Evolutionary conservation across 805 yeast genomes (phyloP).

Genomic region (Starmerella gropengiesseri): DNA sequence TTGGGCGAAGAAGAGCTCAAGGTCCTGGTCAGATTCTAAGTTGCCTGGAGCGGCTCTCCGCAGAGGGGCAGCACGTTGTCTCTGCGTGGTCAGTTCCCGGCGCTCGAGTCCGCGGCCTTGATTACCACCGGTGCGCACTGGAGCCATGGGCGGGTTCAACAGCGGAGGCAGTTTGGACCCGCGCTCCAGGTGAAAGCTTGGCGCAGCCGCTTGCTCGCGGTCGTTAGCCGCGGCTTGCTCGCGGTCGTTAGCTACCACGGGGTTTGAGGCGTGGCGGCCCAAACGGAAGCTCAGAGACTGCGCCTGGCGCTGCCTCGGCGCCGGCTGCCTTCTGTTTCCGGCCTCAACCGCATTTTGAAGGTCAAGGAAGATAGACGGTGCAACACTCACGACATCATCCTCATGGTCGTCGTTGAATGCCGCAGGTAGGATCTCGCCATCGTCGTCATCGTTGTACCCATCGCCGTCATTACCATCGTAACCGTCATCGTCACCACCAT

Average conservation of each 20-base stretch:
- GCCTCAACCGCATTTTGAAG: not conserved
- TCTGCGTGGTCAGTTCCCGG: not conserved
- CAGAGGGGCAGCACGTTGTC: not conserved
- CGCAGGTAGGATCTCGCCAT: not conserved
- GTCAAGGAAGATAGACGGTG: constrained; percentile 1
- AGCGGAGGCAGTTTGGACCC: not conserved
- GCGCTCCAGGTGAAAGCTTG: constrained; percentile 1
- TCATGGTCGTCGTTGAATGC: too few species aligned
- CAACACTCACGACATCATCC: not conserved
- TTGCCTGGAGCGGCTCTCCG: not conserved
- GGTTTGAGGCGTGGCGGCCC: not conserved
- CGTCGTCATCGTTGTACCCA: not conserved
- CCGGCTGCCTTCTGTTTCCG: not conserved
- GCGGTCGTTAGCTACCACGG: not conserved
- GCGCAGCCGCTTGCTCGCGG: not conserved
- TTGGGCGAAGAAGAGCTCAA: not conserved
- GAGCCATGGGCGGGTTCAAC: not conserved
- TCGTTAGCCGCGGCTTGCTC: not conserved
- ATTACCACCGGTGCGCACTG: not conserved
- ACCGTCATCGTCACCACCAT: not conserved
- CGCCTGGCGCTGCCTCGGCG: not conserved
- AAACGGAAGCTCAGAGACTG: not conserved
- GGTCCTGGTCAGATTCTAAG: not conserved
- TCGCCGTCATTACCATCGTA: not conserved
- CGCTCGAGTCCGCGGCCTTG: not conserved